Percentiles rank a stretch among this genome's conserved stretches.
Evolutionary conservation across 768 basidiomycete genomes (phyloP).

Genomic region (Leucocoprinus sp.): DNA sequence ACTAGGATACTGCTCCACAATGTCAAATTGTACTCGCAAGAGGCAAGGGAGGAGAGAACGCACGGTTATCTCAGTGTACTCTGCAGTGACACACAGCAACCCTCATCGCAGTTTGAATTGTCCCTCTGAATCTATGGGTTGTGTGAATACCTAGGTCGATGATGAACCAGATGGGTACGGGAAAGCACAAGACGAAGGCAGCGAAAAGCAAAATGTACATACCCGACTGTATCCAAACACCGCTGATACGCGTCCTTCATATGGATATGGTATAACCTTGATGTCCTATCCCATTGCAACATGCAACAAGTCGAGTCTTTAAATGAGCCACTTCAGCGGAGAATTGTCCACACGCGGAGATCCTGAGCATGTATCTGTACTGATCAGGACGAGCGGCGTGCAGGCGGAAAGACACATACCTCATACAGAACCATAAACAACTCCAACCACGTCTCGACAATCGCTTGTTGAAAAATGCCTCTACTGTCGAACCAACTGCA

Average conservation of each 20-base stretch:
- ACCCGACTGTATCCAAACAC: constrained; percentile 68
- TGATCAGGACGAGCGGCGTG: background rate
- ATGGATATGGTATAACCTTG: constrained; percentile 93
- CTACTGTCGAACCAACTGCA: constrained; percentile 31
- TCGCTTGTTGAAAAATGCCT: constrained; percentile 88
- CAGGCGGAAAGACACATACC: constrained; percentile 34
- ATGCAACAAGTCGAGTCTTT: constrained; percentile 97
- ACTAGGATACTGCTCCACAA: constrained; percentile 73
- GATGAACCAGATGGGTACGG: background rate
- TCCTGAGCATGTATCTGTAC: too few species aligned
- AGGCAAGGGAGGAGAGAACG: constrained; percentile 21
- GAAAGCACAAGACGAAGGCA: background rate
- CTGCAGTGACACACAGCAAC: constrained; percentile 90
- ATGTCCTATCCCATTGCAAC: constrained; percentile 99
- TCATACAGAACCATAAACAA: constrained; percentile 98
- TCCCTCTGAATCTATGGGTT: constrained; percentile 93
- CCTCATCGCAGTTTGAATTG: constrained; percentile 86
- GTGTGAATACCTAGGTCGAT: constrained; percentile 61
- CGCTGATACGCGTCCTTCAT: constrained; percentile 97
- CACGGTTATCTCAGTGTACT: constrained; percentile 85
- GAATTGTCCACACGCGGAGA: constrained; percentile 96
- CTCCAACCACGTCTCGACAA: constrained; percentile 95
- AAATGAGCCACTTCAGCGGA: constrained; percentile 98
- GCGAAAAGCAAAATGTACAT: background rate
- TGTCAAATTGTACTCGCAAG: background rate